phyloP scores from a whole-genome alignment of 2,329 filamentous ascomycete species.

The Aureobasidium lini region DNA sequence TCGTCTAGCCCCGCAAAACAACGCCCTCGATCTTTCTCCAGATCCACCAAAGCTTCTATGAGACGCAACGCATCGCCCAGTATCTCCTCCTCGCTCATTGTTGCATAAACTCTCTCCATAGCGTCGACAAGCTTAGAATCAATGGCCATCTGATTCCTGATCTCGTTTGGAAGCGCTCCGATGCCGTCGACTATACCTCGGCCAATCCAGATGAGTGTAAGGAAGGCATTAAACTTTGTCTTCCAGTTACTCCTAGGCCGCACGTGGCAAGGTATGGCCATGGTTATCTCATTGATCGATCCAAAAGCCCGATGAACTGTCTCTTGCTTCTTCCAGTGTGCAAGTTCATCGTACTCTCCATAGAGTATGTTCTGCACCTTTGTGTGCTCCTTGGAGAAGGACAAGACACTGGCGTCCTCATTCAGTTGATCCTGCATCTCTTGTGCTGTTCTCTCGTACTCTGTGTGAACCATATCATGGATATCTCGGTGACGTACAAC shows the following conservation, averaged over 20 bases:
- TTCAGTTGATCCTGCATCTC: background rate
- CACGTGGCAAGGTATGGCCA: background rate
- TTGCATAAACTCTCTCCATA: background rate
- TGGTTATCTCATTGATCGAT: background rate
- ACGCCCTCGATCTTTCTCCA: background rate
- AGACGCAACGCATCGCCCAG: background rate
- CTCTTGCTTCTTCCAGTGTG: background rate
- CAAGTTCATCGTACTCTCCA: background rate
- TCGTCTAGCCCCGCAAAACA: background rate
- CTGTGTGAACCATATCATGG: background rate
- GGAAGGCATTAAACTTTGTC: background rate
- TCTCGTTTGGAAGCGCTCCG: background rate
- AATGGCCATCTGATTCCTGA: background rate
- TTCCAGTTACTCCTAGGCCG: background rate
- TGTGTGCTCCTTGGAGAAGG: background rate
- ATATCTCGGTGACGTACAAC: background rate
- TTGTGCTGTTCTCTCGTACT: background rate
- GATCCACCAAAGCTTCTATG: background rate
- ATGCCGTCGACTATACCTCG: background rate
- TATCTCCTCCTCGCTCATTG: background rate
- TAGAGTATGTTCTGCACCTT: background rate
- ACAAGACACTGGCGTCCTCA: background rate
- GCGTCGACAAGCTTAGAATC: background rate
- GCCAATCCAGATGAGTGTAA: background rate
- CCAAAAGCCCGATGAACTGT: background rate